Evolutionary conservation across 257 asterid species (phyloP), one percentile per base, ranked within the genome.

Genomic region (Fraxinus excelsior): DNA sequence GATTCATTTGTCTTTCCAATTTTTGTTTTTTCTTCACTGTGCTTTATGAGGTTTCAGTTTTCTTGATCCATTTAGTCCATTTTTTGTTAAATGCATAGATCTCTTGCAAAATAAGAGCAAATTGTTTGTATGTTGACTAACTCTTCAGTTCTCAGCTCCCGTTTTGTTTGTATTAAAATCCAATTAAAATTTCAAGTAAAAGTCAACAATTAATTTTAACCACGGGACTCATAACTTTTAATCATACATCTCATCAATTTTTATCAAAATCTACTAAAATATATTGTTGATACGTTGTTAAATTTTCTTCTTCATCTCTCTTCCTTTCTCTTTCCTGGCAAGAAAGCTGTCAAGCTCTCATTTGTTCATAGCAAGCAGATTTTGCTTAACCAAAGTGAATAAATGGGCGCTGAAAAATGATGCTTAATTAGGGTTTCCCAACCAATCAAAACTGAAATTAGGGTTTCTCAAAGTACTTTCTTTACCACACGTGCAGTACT

Each of bases 301-400:
- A 74, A 37, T 32, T 40, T 40, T 40, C 14, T 2, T 40, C 46
- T 40, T 16, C 14, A 40, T 40, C 49, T 40, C 49, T 76, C 56
- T 75, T 73, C 64, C 78, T 78, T 74, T 73, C 79, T 79, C 71
- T 70, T 74, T 68, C 75, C 42, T 74, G 42, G 53, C n/a, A 58
- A 32, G 76, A 80, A 82, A 84, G 89, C 76, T 89, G 94, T 86
- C 94, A 49, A 88, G 74, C 76, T 87, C 76, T 80, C 80, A 92
- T 89, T 87, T 67, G 94, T 74, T 81, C 77, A 66, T 79, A 67
- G 38, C 72, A 42, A 66, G 37, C 70, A 72, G 84, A 72, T 38
- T 73, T 79, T 28, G 82, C 80, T 74, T 80, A 82, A 83, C 25
- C 79, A 31, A 79, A 87, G 82, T 49, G 72, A 85, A 70, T 6